phyloP scores from a whole-genome alignment of 2,329 filamentous ascomycete species.

The Penicillium sp. region DNA sequence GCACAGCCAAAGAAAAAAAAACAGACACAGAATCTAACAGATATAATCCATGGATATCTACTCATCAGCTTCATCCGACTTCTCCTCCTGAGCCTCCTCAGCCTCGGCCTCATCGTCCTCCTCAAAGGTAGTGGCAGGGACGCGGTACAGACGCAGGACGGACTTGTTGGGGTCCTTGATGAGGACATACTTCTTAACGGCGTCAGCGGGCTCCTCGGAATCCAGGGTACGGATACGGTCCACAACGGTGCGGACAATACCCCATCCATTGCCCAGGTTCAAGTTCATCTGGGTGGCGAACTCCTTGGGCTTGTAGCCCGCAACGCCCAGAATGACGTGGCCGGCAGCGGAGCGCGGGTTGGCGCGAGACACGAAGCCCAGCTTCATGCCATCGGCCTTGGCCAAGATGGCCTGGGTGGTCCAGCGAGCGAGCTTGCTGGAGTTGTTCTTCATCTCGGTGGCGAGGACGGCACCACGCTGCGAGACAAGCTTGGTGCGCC shows the following conservation, averaged over 20 bases:
- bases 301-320: constrained; percentile 96
- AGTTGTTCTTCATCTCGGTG: constrained; percentile 99
- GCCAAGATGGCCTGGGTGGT: constrained; percentile 94
- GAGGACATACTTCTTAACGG: constrained; percentile 50
- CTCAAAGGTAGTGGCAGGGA: constrained; percentile 82
- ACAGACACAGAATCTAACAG: constrained; percentile 13
- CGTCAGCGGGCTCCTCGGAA: constrained; percentile 41
- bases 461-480: constrained; percentile 96
- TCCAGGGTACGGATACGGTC: constrained; percentile 61
- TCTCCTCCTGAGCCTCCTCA: constrained; percentile 51
- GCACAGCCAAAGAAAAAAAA: constrained; percentile 15
- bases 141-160: constrained; percentile 86
- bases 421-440: constrained; percentile 96
- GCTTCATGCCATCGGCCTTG: constrained; percentile 97
- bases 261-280: constrained; percentile 95
- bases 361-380: constrained; percentile 92
- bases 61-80: constrained; percentile 51
- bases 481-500: constrained; percentile 88
- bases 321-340: constrained; percentile 90
- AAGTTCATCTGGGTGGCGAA: constrained; percentile 98
- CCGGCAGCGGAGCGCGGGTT: constrained; percentile 90
- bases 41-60: constrained; percentile 23
- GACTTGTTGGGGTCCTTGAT: constrained; percentile 94
- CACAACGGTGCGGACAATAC: constrained; percentile 94
- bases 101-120: constrained; percentile 69